Conservation (phyloP, 345 rosid species). For the Zanthoxylum bungeanum region DNA sequence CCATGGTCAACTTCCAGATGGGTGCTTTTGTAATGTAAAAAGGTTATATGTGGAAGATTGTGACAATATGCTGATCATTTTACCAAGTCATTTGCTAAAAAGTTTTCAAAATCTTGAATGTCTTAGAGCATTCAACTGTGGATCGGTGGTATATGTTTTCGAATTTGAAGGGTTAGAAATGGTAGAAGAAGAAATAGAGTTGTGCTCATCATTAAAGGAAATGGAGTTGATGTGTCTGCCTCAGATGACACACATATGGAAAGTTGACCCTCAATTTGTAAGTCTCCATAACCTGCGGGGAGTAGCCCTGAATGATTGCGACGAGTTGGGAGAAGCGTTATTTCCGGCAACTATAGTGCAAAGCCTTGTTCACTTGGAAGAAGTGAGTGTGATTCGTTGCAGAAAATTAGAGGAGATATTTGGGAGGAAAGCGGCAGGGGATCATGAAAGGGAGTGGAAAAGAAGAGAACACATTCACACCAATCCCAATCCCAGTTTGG, state of each 20-base stretch:
- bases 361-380: not conserved
- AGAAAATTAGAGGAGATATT: not conserved
- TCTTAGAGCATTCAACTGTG: fast-evolving
- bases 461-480: not conserved
- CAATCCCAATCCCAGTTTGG: not conserved
- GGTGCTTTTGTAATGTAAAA: not conserved
- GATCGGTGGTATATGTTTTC: not conserved
- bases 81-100: not conserved
- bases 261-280: not conserved
- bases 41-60: fast-evolving
- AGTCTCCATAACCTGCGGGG: not conserved
- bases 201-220: not conserved
- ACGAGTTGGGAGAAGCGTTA: not conserved
- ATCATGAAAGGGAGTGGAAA: too few relatives aligned
- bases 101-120: not conserved
- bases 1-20: not conserved
- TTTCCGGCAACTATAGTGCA: not conserved
- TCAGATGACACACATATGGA: not conserved
- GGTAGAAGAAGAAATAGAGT: not conserved
- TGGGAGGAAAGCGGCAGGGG: not conserved
- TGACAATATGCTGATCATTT: not conserved
- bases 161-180: not conserved
- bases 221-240: not conserved
- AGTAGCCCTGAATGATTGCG: fast-evolving
- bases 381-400: not conserved